Evolutionary conservation across 2,329 filamentous ascomycete genomes (phyloP), one percentile per base, ranked within the genome.

Genomic region (Calonectria ilicicola): DNA sequence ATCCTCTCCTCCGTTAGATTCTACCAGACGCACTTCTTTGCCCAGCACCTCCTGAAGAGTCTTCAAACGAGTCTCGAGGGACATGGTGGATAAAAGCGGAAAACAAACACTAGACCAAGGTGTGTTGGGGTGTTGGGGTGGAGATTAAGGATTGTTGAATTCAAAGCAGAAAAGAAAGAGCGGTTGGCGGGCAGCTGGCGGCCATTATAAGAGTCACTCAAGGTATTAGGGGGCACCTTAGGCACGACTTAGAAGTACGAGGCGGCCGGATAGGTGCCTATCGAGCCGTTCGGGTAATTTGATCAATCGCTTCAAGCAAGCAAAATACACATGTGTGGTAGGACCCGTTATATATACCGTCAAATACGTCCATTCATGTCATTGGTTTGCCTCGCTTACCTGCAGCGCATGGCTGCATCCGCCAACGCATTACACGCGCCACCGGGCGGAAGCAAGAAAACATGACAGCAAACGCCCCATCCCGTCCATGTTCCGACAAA

Each of bases 11-110:
- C 69, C 49, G 6, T 60, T 38, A 1, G 23, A 69, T n/a, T 78
- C 76, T 2, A 62, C 67, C 17, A 80, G 60, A 27, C 70, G 71
- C 4, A 80, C 77, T 7, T 56, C 66, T 35, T 77, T 72, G 19
- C 78, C 79, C 19, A 81, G 63, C 29, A 77, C 46, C 6, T 26
- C 51, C 51, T 74, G 75, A 23, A 81, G 75, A 67, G 53, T 72
- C 72, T 76, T 73, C 27, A 81, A 56, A 14, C 77, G 80, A 38
- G 53, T 58, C 23, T 49, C 51, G 9, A 78, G 51, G 5, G 77
- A 53, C 79, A 81, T 81, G 49, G 6, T 47, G 32, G 53, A 6
- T 21, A 9, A 26, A 49, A 21, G 1, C 4, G n/a, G 67, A 26
- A 7, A n/a, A n/a, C n/a, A n/a, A n/a, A n/a, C n/a, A n/a, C n/a